Conservation (phyloP, 495 filamentous ascomycete genomes). For the Platismatia glauca region DNA sequence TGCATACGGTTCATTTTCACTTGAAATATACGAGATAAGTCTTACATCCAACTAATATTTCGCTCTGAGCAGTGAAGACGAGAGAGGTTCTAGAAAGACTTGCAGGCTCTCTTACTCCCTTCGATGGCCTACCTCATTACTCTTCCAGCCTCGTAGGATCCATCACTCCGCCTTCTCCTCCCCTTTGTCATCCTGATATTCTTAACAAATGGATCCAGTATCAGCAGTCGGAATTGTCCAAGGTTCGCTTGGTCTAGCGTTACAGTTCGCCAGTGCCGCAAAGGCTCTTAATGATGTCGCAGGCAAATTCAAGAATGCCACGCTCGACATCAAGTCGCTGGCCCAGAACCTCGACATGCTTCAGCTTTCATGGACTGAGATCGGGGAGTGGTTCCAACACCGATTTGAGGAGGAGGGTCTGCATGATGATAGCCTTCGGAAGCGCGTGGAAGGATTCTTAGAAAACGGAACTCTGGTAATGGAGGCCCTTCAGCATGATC, state of each 20-base stretch:
- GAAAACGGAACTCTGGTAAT: background rate
- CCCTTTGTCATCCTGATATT: background rate
- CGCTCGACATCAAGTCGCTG: background rate
- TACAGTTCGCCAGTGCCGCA: background rate
- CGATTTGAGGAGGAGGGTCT: background rate
- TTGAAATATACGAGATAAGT: too few species aligned
- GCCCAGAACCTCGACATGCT: background rate
- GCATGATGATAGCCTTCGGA: background rate
- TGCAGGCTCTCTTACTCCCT: background rate
- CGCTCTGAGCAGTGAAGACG: too few species aligned
- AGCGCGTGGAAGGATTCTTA: background rate
- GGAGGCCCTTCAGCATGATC: background rate
- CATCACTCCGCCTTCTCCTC: background rate
- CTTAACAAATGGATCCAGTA: background rate
- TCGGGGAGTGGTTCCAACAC: background rate
- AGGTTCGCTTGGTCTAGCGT: background rate
- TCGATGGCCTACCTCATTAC: background rate
- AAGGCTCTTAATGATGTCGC: background rate
- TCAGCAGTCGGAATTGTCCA: background rate
- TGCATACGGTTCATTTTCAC: too few species aligned
- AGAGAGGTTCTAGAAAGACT: too few species aligned
- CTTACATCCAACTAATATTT: too few species aligned
- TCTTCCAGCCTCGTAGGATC: background rate
- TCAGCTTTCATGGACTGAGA: background rate
- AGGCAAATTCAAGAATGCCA: background rate